Evolutionary conservation across 306 rosid genomes (phyloP), one percentile per base, ranked within the genome.

Genomic region (Glycyrrhiza uralensis): DNA sequence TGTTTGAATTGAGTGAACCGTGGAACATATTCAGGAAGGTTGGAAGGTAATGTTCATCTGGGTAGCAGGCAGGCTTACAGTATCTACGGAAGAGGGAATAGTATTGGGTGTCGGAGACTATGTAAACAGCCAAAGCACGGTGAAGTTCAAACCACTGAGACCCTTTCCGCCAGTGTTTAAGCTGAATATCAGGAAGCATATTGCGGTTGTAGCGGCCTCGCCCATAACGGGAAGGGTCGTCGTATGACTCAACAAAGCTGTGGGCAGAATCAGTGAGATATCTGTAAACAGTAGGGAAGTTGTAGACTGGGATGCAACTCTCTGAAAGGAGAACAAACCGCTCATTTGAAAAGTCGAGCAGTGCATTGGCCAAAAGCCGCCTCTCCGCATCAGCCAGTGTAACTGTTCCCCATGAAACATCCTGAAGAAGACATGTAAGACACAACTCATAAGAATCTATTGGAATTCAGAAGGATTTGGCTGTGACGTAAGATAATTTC

Each of bases 61-160:
- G 99, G 78, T 89, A 89, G 81, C 97, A 94, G 46, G 99, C 95
- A 32, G 99, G 99, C 76, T 84, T 82, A 24, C 99, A 94, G 64
- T 85, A 88, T 57, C 81, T 91, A 35, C 90, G 71, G 68, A 94
- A 94, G 72, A 85, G 85, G 62, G 76, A 49, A 77, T 66, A 89
- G 77, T 86, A 91, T 58, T 39, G 76, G 51, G 83, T 80, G 69
- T 94, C 97, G 0, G 92, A 79, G 69, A 91, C 76, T 32, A 87
- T 22, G 26, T 73, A 22, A 41, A 90, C 76, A 12, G 96, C 92
- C 2, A 91, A 52, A 4, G 60, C 57, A 9, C 95, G 97, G 71
- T 76, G 69, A 14, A 91, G 77, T 66, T 89, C 99, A 23, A 94
- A 87, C 99, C 97, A 91, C 57, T 88, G 95, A 24, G 97, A 94